Percentiles rank a stretch among this genome's conserved stretches.
Evolutionary conservation across 768 basidiomycete species (phyloP).

Genomic region (Mycena floridula): DNA sequence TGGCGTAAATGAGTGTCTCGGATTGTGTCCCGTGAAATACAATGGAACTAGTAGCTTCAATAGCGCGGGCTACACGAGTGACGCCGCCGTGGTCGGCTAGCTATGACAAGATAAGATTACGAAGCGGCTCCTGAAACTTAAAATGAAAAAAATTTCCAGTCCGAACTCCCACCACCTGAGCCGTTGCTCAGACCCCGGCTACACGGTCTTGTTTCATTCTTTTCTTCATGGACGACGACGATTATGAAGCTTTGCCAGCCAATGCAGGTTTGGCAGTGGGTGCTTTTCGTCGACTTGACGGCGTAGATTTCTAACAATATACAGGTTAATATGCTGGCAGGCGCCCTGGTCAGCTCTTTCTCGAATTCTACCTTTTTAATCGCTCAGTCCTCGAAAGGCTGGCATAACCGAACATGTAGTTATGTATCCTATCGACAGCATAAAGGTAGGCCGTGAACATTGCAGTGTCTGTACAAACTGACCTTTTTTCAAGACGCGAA

Average conservation of each 20-base stretch:
- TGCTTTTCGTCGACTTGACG: conserved; percentile 9
- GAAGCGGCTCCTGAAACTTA: too few relatives aligned
- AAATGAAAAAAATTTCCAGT: too few relatives aligned
- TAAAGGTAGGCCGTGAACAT: conserved; percentile 62
- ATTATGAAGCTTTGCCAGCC: conserved; percentile 50
- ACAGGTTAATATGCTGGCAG: conserved; percentile 95
- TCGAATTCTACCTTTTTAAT: conserved; percentile 4
- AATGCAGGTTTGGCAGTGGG: conserved; percentile 76
- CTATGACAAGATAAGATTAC: too few relatives aligned
- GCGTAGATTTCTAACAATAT: conserved; percentile 6
- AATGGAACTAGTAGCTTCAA: too few relatives aligned
- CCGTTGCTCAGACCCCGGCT: too few relatives aligned
- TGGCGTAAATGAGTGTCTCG: too few relatives aligned
- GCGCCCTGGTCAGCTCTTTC: conserved; percentile 71
- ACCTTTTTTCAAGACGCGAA: conserved; percentile 80
- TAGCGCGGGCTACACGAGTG: too few relatives aligned
- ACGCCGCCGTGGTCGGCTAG: too few relatives aligned
- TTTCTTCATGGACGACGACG: conserved; percentile 32
- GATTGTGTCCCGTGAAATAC: too few relatives aligned
- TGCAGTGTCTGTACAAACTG: conserved; percentile 23
- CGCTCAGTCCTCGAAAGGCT: conserved; percentile 47
- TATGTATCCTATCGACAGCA: conserved; percentile 98
- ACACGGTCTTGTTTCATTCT: too few relatives aligned
- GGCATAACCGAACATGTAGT: conserved; percentile 99
- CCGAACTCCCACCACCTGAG: too few relatives aligned